Evolutionary conservation across 768 basidiomycete species (phyloP), one percentile per base, ranked within the genome.

Genomic region (Amanita subjunquillea): DNA sequence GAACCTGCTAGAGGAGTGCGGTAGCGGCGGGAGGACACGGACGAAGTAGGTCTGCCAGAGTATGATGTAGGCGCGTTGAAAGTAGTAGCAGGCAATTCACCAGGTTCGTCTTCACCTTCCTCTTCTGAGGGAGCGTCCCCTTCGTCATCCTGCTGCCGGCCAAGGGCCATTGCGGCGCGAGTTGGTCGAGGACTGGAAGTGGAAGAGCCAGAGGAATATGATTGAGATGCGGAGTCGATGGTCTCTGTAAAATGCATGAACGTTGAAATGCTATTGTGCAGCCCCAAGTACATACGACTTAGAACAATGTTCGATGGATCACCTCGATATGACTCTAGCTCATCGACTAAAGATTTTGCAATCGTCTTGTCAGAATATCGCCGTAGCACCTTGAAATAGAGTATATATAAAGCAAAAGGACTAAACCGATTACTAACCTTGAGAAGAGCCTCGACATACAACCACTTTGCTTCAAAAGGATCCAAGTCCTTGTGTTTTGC

Each of bases 401-500:
- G 36, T 36, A 44, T 13, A 40, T 7, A 43, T 36, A 53, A 55
- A n/a, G 43, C 50, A 12, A 12, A 30, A 25, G 25, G 17, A 32
- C 17, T n/a, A n/a, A 36, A 22, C 36, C 30, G 45, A 29, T n/a
- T 20, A 60, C 68, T 27, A 56, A 87, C 93, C 76, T 88, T 89
- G 38, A 94, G 66, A 41, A 97, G 65, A 8, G 90, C 86, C 51
- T 91, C 88, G 2, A 95, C 91, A 68, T 97, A 97, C 15, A 85
- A 66, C 77, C 83, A 84, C 68, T 91, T 94, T 2, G 94, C 92
- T 61, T 94, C 87, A 50, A 76, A 76, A 22, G 77, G 63, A 56
- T 85, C 80, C 38, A 93, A 63, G 57, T 92, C 91, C 58, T 83
- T 86, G 63, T 94, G 91, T 64, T 93, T 95, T 44, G 87, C 85